Evolutionary conservation across 306 rosid genomes (phyloP), one percentile per base, ranked within the genome.

Genomic region (Fagus crenata): DNA sequence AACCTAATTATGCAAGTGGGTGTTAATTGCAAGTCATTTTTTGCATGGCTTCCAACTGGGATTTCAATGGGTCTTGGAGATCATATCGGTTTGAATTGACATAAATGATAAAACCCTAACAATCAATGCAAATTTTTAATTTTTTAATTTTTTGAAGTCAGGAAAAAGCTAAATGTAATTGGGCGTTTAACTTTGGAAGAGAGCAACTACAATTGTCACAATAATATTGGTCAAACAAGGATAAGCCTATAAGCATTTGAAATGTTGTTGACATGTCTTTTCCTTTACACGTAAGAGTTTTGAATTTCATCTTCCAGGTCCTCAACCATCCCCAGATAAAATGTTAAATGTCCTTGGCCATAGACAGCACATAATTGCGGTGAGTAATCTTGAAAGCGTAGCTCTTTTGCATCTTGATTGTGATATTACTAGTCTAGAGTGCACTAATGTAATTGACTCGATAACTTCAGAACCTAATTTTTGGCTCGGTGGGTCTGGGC

Each of bases 401-500:
- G 70, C 39, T 65, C 35, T 9, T 80, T 63, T 64, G 43, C 22
- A 49, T 33, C 67, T 74, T 78, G 81, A 69, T 58, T 56, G 53
- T 11, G 49, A 72, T 64, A 17, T 15, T 14, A 78, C 60, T 67
- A 75, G 73, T 43, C 60, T 75, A 61, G 7, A 71, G 75, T 67
- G 35, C 75, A 72, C 37, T 76, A 37, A 63, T 76, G 54, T 72
- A 61, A 12, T 39, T 36, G 42, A 53, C 15, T 35, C 28, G 28
- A 22, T 22, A 22, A 22, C 13, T 49, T 40, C 56, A 78, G 15
- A 61, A 74, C 71, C 46, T 71, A 18, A 36, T 63, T 18, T 28
- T 36, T 69, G 15, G 22, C 49, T 37, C 3, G 49, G 81, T 65
- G 69, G 84, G 82, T 73, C n/a, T n/a, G n/a, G n/a, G n/a, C n/a